A percentile compares a stretch with the other conserved stretches of the same genome.
These are phyloP conservation scores for Starmerella apis DNA, from an alignment of 805 yeast genomes.

Conservation along the genomic window DNA sequence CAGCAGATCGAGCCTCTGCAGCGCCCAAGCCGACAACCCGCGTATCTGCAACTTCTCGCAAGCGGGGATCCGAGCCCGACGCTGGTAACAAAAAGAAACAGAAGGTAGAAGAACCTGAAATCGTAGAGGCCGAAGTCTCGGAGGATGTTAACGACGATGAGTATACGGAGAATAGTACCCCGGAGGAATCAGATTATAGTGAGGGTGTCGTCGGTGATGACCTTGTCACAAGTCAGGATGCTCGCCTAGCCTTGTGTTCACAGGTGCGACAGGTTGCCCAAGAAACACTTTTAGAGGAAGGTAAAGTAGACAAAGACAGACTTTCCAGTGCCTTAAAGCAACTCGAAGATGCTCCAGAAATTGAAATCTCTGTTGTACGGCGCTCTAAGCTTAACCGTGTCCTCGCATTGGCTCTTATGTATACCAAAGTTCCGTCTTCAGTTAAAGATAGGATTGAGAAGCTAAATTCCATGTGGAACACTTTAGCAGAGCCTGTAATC, in stretches of 20 bases:
- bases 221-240: conserved; percentile 17
- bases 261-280: conserved; percentile 12
- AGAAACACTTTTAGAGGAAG: conserved; percentile 6
- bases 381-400: conserved; percentile 22
- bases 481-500: conserved; percentile 24
- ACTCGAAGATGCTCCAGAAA: conserved; percentile 16
- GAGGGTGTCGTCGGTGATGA: conserved; percentile 9
- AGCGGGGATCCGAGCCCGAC: conserved; percentile 2
- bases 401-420: conserved; percentile 9
- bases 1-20: conserved; percentile 2
- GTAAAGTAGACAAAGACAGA: not conserved
- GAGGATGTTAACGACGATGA: conserved; percentile 18
- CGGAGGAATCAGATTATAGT: conserved; percentile 10
- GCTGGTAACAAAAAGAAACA: not conserved
- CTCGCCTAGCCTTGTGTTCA: conserved; percentile 16
- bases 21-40: conserved; percentile 1
- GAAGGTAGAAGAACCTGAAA: conserved; percentile 3
- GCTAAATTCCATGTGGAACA: conserved; percentile 18
- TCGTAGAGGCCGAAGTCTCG: not conserved
- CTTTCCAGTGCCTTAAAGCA: conserved; percentile 11
- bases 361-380: conserved; percentile 25
- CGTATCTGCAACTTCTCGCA: not conserved
- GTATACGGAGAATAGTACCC: conserved; percentile 15
- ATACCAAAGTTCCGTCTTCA: not conserved
- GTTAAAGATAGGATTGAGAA: conserved; percentile 8